Conservation (phyloP, 352 stramenopile genomes). For the Thalassiosira oceanica region DNA sequence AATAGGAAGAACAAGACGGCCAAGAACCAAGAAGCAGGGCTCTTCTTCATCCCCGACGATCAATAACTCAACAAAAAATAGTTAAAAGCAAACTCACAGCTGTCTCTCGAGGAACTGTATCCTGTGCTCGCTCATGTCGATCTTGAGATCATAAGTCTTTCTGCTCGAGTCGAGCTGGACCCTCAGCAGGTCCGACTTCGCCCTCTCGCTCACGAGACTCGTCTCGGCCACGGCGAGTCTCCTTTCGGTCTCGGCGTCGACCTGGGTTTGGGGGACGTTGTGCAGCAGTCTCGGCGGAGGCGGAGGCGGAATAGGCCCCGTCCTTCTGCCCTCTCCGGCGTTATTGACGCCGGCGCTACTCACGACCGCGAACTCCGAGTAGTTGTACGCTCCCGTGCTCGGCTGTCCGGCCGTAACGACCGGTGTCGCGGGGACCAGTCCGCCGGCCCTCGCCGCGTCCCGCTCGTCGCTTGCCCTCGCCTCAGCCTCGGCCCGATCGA, state of each 20-base stretch:
- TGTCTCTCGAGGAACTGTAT: conserved; percentile 40
- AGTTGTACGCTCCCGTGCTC: conserved; percentile 37
- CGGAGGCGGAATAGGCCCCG: too few species aligned
- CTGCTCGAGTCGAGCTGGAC: conserved; percentile 28
- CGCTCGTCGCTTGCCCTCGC: conserved; percentile 22
- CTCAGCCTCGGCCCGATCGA: conserved; percentile 24
- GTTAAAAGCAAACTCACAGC: too few species aligned
- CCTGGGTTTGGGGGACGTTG: conserved; percentile 29
- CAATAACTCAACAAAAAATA: too few species aligned
- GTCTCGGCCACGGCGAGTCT: conserved; percentile 24
- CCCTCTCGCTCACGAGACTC: conserved; percentile 26
- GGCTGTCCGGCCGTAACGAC: neutral
- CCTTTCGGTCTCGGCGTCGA: conserved; percentile 21
- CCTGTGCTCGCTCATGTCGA: conserved; percentile 31
- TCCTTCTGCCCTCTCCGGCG: too few species aligned
- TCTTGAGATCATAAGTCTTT: conserved; percentile 41
- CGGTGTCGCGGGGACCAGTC: conserved; percentile 8
- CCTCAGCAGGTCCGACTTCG: conserved; percentile 25
- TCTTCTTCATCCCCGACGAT: too few species aligned
- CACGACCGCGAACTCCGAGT: conserved; percentile 28
- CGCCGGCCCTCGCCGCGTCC: conserved; percentile 19
- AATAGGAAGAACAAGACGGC: too few species aligned
- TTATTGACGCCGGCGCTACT: too few species aligned
- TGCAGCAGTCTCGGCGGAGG: conserved; percentile 8
- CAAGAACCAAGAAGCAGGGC: too few species aligned